Base-by-base conservation (phyloP, 768 basidiomycete species). In the Boletus vermiculosoides region DNA sequence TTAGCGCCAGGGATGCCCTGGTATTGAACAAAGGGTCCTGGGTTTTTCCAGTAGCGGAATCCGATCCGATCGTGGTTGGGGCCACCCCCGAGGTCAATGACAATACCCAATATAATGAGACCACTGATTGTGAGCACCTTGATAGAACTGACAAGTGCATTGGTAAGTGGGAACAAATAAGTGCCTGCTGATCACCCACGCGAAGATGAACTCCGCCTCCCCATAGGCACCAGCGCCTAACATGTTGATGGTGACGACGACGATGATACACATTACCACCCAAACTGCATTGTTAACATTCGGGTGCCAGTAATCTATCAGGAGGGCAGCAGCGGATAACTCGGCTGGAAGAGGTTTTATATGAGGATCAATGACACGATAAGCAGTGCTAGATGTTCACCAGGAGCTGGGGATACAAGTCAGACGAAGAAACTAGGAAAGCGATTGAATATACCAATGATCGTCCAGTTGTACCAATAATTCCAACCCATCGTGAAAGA, bases 61-160 rank as follows among this genome's bases (percentile, higher is more conserved):
- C 75, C 75, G 58, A 81, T 66, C 41, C 90, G 82, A 66, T 92
- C 90, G 65, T 89, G 87, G 63, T 82, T 73, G 8, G 93, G 94
- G 3, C 91, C 94, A 56, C 92, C 94, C 60, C 95, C 95, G 41
- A 93, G 84, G 68, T 94, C 92, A 59, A 96, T 76, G 33, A 95
- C 77, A 8, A 86, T 77, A 10, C 85, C 85, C n/a, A 87, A 66
- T 58, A 87, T 84, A 51, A 86, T 86, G 37, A 85, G 77, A 56
- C 87, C 91, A 4, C 78, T 80, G 62, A 94, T 90, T 0, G 90
- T 88, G 59, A 95, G 72, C n/a, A 96, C 89, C 72, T 95, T 95
- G 76, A 96, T 92, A 9, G 90, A 92, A 5, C 83, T 74, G 45
- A 23, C 49, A 13, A 30, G 23, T 5, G 5, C 0, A 15, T 62